Evolutionary conservation across 1,284 basidiomycete species (phyloP).

Genomic region (Xerocomus amazonicus): DNA sequence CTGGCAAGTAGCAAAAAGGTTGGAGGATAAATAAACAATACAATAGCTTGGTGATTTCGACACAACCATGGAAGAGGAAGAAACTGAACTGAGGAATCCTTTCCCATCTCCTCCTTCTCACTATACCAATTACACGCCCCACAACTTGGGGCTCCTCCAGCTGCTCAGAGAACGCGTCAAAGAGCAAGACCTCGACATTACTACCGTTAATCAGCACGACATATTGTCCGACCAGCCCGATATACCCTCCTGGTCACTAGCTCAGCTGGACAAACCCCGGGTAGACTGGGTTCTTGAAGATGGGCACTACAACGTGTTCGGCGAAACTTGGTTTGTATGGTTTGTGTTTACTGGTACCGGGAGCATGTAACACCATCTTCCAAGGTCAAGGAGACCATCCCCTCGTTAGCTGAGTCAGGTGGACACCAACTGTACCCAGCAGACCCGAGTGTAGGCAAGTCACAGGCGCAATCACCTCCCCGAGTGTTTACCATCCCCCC

Average conservation of each 20-base stretch:
- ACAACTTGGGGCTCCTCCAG: constrained; percentile 62
- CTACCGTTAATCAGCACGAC: constrained; percentile 51
- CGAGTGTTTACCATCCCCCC: constrained; percentile 6
- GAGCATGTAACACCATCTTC: constrained; percentile 9
- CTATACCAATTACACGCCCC: constrained; percentile 65
- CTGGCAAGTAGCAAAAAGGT: not conserved
- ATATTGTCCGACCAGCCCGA: constrained; percentile 63
- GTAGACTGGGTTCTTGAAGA: constrained; percentile 79
- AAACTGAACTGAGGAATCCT: constrained; percentile 72
- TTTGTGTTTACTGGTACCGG: constrained; percentile 13
- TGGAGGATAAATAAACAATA: not conserved
- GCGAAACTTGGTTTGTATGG: constrained; percentile 77
- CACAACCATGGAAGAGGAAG: constrained; percentile 49
- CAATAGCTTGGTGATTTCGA: not conserved
- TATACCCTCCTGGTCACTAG: constrained; percentile 68
- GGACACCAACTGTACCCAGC: constrained; percentile 70
- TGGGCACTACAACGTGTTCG: constrained; percentile 69
- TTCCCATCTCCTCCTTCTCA: constrained; percentile 80
- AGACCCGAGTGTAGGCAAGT: constrained; percentile 61
- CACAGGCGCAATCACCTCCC: not conserved
- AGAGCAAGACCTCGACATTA: constrained; percentile 36
- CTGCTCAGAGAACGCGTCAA: constrained; percentile 53
- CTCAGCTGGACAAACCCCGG: constrained; percentile 71
- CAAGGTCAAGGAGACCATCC: constrained; percentile 73
- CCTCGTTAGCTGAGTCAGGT: constrained; percentile 66